Conservation (phyloP, 1,139 yeast genomes). For the Taphrina populina region DNA sequence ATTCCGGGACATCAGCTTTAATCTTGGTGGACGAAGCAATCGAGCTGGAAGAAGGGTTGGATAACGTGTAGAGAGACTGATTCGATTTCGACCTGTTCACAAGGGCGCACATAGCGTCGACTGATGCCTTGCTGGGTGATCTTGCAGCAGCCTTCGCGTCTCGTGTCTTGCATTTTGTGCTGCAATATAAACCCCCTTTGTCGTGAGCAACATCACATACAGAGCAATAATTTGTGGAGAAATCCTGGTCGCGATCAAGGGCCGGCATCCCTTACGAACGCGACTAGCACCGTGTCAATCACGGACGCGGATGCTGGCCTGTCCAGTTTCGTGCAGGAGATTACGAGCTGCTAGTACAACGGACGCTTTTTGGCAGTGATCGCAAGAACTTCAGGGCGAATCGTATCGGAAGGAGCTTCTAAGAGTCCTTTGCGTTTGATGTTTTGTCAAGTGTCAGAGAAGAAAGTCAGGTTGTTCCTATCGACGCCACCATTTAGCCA, state of each 20-base stretch:
- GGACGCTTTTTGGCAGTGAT: too few relatives aligned
- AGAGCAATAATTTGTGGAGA: constrained; percentile 14
- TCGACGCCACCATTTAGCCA: too few relatives aligned
- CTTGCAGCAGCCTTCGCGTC: constrained; percentile 12
- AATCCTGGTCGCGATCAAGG: constrained; percentile 7
- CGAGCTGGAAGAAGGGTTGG: constrained; percentile 9
- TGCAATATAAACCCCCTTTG: constrained; percentile 25
- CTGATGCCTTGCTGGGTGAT: background rate
- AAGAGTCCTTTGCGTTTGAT: too few relatives aligned
- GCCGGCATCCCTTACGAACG: too few relatives aligned
- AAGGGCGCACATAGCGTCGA: constrained; percentile 1
- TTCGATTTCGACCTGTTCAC: constrained; percentile 1
- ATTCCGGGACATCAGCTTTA: background rate
- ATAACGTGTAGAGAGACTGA: constrained; percentile 11
- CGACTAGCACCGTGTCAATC: too few relatives aligned
- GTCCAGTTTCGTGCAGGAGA: too few relatives aligned
- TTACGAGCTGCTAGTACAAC: too few relatives aligned
- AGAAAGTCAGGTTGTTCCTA: too few relatives aligned
- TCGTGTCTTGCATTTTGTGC: constrained; percentile 4
- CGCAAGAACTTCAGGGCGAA: too few relatives aligned
- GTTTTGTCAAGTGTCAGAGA: too few relatives aligned
- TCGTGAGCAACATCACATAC: constrained; percentile 24
- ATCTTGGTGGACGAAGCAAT: background rate
- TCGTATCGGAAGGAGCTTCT: too few relatives aligned
- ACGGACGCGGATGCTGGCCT: too few relatives aligned